phyloP scores from a whole-genome alignment of 257 asterid species.

The Agastache rugosa region DNA sequence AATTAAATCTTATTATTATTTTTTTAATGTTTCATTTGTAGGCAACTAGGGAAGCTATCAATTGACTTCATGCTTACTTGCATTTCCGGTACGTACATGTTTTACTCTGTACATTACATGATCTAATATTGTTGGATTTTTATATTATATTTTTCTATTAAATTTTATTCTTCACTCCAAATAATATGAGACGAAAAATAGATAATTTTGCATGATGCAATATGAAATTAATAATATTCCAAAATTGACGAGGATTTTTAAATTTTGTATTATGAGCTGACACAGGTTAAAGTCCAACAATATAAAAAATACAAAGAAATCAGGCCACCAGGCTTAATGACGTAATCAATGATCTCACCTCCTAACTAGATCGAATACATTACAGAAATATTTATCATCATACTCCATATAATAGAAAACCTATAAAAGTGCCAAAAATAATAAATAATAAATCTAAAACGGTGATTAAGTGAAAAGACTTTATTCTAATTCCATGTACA shows the following conservation, averaged over 20 bases:
- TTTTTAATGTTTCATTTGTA: too few relatives aligned
- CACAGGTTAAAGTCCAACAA: constrained; percentile 21
- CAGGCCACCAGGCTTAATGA: constrained; percentile 1
- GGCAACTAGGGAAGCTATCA: too few relatives aligned
- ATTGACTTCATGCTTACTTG: too few relatives aligned
- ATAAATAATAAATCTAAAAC: background rate
- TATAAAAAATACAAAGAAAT: background rate
- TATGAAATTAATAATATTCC: background rate
- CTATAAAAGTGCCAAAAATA: background rate
- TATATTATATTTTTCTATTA: too few relatives aligned
- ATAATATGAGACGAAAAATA: too few relatives aligned
- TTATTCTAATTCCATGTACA: background rate
- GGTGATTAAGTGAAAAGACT: background rate
- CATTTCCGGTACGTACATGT: too few relatives aligned
- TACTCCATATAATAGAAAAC: background rate
- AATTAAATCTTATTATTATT: background rate
- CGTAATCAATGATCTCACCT: constrained; percentile 35
- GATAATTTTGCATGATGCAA: background rate
- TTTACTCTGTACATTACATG: too few relatives aligned
- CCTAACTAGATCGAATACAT: constrained; percentile 12
- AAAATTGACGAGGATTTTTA: background rate
- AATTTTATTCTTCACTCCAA: background rate
- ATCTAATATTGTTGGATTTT: too few relatives aligned
- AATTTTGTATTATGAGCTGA: background rate
- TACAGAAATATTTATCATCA: background rate